Evolutionary conservation across 2,329 filamentous ascomycete genomes (phyloP).

Genomic region (Claviceps arundinis): DNA sequence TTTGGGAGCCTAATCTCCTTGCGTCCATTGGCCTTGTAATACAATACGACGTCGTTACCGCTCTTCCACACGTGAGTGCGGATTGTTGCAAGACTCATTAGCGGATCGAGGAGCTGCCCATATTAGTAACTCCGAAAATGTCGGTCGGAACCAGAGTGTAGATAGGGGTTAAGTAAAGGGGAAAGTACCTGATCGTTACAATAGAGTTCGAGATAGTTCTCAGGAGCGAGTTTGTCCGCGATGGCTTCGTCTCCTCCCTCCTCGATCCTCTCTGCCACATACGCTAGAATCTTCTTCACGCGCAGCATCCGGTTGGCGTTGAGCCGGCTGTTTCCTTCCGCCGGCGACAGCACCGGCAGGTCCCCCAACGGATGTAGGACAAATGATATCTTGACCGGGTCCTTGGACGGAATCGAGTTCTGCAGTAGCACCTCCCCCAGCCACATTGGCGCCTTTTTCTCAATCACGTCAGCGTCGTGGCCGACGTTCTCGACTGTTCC

Average conservation of each 20-base stretch:
- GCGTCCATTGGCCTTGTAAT: slow-evolving; percentile 86
- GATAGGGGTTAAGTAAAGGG: too few species aligned
- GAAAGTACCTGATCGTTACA: slow-evolving; percentile 72
- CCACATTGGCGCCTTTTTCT: slow-evolving; percentile 83
- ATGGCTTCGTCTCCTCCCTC: slow-evolving; percentile 46
- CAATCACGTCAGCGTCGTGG: slow-evolving; percentile 66
- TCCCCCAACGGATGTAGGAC: slow-evolving; percentile 67
- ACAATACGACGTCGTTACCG: slow-evolving; percentile 79
- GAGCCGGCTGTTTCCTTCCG: slow-evolving; percentile 75
- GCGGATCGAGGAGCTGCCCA: slow-evolving; percentile 51
- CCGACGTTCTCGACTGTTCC: slow-evolving; percentile 72
- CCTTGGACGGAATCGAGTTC: slow-evolving; percentile 73
- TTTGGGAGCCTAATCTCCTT: slow-evolving; percentile 37
- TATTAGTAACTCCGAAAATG: too few species aligned
- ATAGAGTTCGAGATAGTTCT: slow-evolving; percentile 90
- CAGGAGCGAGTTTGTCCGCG: slow-evolving; percentile 53
- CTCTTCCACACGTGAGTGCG: slow-evolving; percentile 89
- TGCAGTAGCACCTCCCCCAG: slow-evolving; percentile 74
- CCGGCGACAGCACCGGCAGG: slow-evolving; percentile 59
- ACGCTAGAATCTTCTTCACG: slow-evolving; percentile 85
- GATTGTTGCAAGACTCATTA: slow-evolving; percentile 89
- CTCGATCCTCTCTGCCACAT: slow-evolving; percentile 87
- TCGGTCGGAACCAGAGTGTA: too few species aligned
- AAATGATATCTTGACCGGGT: slow-evolving; percentile 94
- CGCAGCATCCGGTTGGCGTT: slow-evolving; percentile 96